phyloP scores from a whole-genome alignment of 805 yeast genomes.

The Millerago galiae region DNA sequence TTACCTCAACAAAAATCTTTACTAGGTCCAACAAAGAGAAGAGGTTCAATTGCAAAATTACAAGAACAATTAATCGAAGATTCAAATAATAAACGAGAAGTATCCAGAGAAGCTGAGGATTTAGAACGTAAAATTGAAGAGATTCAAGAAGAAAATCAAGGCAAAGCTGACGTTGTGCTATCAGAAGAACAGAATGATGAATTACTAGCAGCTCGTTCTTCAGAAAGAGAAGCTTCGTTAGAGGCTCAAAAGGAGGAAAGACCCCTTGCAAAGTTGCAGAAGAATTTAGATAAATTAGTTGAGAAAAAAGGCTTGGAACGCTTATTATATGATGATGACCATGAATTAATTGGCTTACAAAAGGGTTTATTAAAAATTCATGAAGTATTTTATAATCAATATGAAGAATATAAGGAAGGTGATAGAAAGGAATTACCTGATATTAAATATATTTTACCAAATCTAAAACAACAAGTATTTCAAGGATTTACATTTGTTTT shows the following conservation, averaged over 20 bases:
- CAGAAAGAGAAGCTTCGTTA: conserved; percentile 59
- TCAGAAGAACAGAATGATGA: conserved; percentile 30
- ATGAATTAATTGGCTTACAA: conserved; percentile 60
- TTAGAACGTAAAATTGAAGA: conserved; percentile 22
- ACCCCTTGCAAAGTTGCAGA: conserved; percentile 79
- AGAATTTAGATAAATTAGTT: conserved; percentile 45
- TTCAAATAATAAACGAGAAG: conserved; percentile 13
- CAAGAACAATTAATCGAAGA: conserved; percentile 38
- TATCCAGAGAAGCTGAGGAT: conserved; percentile 25
- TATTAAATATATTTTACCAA: conserved; percentile 64
- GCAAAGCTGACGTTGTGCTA: conserved; percentile 22
- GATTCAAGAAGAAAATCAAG: conserved; percentile 27
- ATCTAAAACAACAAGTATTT: conserved; percentile 64
- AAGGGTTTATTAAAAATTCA: conserved; percentile 62
- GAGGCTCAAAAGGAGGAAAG: conserved; percentile 79
- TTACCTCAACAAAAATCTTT: conserved; percentile 68
- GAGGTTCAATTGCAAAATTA: conserved; percentile 49
- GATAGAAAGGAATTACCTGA: conserved; percentile 48
- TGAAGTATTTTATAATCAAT: conserved; percentile 50
- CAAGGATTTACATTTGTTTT: conserved; percentile 65
- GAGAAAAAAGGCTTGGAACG: conserved; percentile 22
- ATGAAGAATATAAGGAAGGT: conserved; percentile 10
- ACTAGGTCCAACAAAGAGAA: conserved; percentile 56
- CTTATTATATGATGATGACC: conserved; percentile 72
- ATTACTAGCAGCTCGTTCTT: conserved; percentile 28